Evolutionary conservation across 2,329 filamentous ascomycete genomes (phyloP), one percentile per base, ranked within the genome.

Genomic region (Fusarium marasasianum): DNA sequence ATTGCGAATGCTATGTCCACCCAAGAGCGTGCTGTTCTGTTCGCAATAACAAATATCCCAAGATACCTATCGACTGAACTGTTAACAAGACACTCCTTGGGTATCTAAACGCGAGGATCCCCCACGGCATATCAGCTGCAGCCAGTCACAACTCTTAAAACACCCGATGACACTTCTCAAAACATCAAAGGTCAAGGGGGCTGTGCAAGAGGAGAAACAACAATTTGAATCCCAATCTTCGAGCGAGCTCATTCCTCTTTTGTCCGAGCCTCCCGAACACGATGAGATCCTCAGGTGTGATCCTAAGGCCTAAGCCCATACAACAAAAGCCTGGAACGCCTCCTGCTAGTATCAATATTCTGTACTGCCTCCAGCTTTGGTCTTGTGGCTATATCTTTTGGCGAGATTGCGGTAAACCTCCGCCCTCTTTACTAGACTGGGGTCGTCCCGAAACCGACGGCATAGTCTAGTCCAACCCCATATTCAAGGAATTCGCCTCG

Each of bases 171-270:
- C 68, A 67, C 45, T 68, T 61, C 51, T 59, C 58, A 35, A 44
- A 69, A 63, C 51, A 44, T 51, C 55, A 29, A 73, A 66, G 66
- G 70, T 15, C 41, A 50, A 59, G 70, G 71, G 71, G 71, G 71
- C 71, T 73, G 71, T 73, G 71, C 69, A 71, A 67, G 58, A 70
- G 55, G 55, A 71, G 67, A 71, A 71, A 62, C 50, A 55, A 47
- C 65, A 63, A 57, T 48, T 60, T 43, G 51, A 43, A 53, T 58
- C 58, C 45, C 66, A 63, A 50, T 44, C 29, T 69, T 31, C 20
- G 53, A 62, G 63, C 45, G 37, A 68, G 48, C 44, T 66, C 60
- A 53, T 66, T 48, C 62, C 45, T 56, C 40, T 65, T 54, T 43
- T n/a, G 64, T 41, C 70, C 65, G 70, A 72, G 35, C 40, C 40